Base-by-base conservation (phyloP, 148 eudicot species). In the Silene latifolia region DNA sequence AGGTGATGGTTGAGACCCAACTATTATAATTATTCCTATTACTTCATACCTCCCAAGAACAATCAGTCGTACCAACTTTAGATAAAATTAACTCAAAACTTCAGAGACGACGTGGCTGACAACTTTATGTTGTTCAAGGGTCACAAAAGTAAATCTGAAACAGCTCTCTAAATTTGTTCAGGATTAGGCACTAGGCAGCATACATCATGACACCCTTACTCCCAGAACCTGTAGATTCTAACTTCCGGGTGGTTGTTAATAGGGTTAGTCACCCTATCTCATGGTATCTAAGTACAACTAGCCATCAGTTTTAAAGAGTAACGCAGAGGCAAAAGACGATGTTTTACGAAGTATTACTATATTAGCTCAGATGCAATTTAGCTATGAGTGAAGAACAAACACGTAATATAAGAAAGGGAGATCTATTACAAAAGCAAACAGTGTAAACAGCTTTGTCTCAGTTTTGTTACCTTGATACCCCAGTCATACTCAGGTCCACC, bases 401-500 rank as follows among this genome's bases (percentile, higher is more conserved):
- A 44, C n/a, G 14, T 10, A 4, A 19, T n/a, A 1, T 4, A 23
- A 56, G 5, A 35, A 46, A 67, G 57, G 21, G 44, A 64, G 6
- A 19, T 18, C 19, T n/a, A 54, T 39, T 13, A 39, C 23, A 44
- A 42, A 39, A 47, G 10, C 27, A 57, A 54, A 7, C 25, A 44
- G 51, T 51, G 9, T 27, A n/a, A 64, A 57, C 39, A 54, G 48
- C 47, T 63, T 18, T 32, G 54, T 65, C 21, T 64, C 46, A 24
- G 9, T 72, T 5, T 56, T 32, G 58, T 82, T 74, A 95, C 99
- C 96, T 95, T 92, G 82, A 95, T 92, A 59, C 99, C 99, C 99
- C 99, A 95, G 73, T 95, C 99, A 85, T 90, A 90, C 23, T 95
- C 99, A 20, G 93, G 98, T 32, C 97, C 99, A 64, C 97, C 99